Conservation (phyloP, 2,329 filamentous ascomycete genomes). For the Alternaria triticimaculans region DNA sequence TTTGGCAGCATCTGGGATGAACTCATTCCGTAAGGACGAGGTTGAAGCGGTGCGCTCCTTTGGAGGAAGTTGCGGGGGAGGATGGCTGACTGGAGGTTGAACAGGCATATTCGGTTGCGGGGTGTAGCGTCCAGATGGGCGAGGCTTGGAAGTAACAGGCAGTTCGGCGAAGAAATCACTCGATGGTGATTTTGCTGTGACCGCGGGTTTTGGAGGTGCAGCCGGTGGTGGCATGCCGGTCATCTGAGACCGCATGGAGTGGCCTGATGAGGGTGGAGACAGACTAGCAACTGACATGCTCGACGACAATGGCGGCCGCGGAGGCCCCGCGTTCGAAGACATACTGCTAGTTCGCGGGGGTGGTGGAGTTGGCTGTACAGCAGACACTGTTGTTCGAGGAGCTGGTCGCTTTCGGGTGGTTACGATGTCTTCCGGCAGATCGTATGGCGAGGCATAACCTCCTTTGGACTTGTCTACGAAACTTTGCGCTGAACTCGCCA, state of each 20-base stretch:
- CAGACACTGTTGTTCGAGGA: constrained; percentile 36
- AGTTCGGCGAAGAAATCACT: constrained; percentile 59
- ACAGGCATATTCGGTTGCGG: constrained; percentile 41
- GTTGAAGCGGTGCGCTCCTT: constrained; percentile 47
- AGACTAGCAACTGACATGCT: constrained; percentile 44
- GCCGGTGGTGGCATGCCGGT: constrained; percentile 34
- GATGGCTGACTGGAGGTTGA: constrained; percentile 30
- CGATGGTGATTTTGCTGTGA: constrained; percentile 36
- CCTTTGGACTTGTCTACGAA: constrained; percentile 91
- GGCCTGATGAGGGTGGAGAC: constrained; percentile 51
- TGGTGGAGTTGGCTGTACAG: constrained; percentile 53
- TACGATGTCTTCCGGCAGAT: constrained; percentile 87
- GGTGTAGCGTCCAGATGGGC: constrained; percentile 47
- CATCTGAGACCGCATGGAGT: constrained; percentile 44
- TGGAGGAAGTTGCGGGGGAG: constrained; percentile 31
- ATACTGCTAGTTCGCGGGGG: constrained; percentile 70
- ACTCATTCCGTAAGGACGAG: constrained; percentile 46
- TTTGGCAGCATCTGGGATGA: constrained; percentile 37
- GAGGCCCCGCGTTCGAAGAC: constrained; percentile 24
- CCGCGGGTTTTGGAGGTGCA: constrained; percentile 33
- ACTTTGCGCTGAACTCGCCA: constrained; percentile 68
- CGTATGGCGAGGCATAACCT: constrained; percentile 93
- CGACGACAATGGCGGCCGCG: constrained; percentile 34
- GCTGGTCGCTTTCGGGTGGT: constrained; percentile 67
- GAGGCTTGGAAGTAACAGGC: constrained; percentile 53